Percentiles rank a stretch among this genome's conserved stretches.
phyloP scores from a whole-genome alignment of 305 asterid genomes.

The Fraxinus paxiana region DNA sequence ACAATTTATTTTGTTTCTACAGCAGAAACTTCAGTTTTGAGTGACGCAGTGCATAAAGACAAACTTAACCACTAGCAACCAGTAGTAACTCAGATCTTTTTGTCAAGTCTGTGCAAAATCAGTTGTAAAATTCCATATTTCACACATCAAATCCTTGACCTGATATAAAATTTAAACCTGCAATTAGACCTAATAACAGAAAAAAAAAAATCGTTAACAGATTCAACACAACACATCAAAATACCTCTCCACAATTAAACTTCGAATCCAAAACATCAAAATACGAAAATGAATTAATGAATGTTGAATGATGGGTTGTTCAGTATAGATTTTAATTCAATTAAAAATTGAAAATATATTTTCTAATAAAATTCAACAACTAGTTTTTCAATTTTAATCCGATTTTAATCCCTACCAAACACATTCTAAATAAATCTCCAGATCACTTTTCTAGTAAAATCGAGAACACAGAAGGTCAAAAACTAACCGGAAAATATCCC shows the following conservation, averaged over 20 bases:
- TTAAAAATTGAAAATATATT: too few relatives aligned
- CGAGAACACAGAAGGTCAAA: not conserved
- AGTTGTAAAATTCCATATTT: not conserved
- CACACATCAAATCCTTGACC: not conserved
- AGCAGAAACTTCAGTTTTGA: not conserved
- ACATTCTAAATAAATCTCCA: conserved; percentile 17
- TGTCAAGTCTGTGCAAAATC: conserved; percentile 17
- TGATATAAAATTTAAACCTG: not conserved
- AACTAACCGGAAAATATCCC: conserved; percentile 91
- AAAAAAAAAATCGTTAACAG: not conserved
- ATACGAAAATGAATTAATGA: not conserved
- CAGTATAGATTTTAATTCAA: too few relatives aligned
- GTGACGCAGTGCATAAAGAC: not conserved
- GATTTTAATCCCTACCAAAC: too few relatives aligned
- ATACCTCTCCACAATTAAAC: not conserved
- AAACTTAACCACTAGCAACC: conserved; percentile 18
- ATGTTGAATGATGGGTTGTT: too few relatives aligned
- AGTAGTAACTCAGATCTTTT: not conserved
- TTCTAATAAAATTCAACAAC: too few relatives aligned
- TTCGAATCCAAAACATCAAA: not conserved
- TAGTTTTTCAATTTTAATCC: too few relatives aligned
- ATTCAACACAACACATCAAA: conserved; percentile 12
- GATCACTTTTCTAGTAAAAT: conserved; percentile 8
- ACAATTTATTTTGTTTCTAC: not conserved
- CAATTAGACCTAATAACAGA: not conserved